Percentiles rank a stretch among this genome's conserved stretches.
These are phyloP conservation scores for Astrephomene gubernaculifera DNA, from an alignment of 139 green algal species.

Conservation along the genomic window DNA sequence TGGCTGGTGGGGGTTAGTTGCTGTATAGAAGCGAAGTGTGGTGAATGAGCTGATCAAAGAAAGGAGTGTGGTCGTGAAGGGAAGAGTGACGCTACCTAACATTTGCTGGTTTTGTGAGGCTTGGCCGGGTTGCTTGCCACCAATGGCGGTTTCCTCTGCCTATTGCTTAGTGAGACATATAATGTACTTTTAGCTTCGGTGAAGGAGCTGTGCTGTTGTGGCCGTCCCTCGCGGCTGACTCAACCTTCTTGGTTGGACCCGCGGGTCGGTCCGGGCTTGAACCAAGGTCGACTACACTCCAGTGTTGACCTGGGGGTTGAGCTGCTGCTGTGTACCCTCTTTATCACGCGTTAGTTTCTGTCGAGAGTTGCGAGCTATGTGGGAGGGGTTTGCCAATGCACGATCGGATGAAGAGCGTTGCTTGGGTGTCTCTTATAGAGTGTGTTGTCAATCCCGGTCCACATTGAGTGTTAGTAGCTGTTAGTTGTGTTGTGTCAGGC, in stretches of 20 bases:
- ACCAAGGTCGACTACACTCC: conserved; percentile 5
- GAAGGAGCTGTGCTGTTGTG: no score
- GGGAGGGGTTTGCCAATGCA: conserved; percentile 30
- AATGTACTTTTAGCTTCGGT: no score
- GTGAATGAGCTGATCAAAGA: no score
- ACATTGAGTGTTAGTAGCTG: conserved; percentile 15
- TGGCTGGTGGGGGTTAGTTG: background rate
- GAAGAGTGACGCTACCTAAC: conserved; percentile 13
- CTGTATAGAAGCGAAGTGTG: background rate
- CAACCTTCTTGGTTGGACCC: conserved; percentile 7
- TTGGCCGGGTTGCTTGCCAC: no score
- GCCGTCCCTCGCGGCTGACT: no score
- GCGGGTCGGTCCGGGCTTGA: background rate
- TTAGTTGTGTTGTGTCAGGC: no score
- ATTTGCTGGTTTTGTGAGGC: conserved; percentile 27
- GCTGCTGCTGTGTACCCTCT: background rate
- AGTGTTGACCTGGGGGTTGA: background rate
- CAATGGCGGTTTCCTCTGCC: no score
- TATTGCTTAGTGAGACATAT: no score
- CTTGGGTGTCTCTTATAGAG: no score
- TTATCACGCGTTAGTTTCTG: no score
- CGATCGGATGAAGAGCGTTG: conserved; percentile 16
- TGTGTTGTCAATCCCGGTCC: conserved; percentile 13
- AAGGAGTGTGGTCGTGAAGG: conserved; percentile 23
- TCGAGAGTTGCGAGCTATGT: conserved; percentile 24